Conservation (phyloP, 768 basidiomycete species). For the Pilatotrama ljubarskyi region DNA sequence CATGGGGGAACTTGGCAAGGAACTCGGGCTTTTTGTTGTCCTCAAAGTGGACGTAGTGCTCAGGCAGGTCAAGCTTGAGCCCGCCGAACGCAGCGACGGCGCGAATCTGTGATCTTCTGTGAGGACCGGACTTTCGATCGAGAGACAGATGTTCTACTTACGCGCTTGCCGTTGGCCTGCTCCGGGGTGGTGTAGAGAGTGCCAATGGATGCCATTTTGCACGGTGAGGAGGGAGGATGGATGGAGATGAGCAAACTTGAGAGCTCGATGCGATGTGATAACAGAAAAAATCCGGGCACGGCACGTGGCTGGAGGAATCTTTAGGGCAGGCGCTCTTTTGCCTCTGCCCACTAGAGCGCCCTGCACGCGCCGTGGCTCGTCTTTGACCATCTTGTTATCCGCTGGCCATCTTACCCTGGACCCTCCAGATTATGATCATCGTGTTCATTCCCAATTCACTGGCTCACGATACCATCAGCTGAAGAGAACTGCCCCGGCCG, state of each 20-base stretch:
- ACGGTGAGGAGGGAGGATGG: conserved; percentile 30
- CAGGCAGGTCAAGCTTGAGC: conserved; percentile 54
- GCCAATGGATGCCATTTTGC: conserved; percentile 57
- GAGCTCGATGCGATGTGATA: conserved; percentile 18
- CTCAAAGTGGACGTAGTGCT: conserved; percentile 56
- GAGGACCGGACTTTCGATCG: not conserved
- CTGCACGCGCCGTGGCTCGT: not conserved
- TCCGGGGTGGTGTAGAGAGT: conserved; percentile 57
- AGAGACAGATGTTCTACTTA: conserved; percentile 33
- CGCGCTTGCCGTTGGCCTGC: conserved; percentile 48
- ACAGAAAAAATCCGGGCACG: conserved; percentile 14
- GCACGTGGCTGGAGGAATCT: conserved; percentile 10
- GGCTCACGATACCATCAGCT: not conserved
- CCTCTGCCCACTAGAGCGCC: not conserved
- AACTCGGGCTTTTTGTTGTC: conserved; percentile 74
- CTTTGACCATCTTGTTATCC: conserved; percentile 12
- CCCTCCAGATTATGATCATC: not conserved
- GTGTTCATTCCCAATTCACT: not conserved
- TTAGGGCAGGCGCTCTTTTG: conserved; percentile 11
- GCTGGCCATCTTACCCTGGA: not conserved
- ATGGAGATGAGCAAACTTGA: conserved; percentile 16
- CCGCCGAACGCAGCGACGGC: conserved; percentile 63
- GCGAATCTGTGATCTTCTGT: conserved; percentile 38
- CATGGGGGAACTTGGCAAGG: conserved; percentile 71
- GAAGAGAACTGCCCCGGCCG: not conserved